Evolutionary conservation across 2,329 filamentous ascomycete species (phyloP), one percentile per base, ranked within the genome.

Genomic region (Ilyonectria robusta): DNA sequence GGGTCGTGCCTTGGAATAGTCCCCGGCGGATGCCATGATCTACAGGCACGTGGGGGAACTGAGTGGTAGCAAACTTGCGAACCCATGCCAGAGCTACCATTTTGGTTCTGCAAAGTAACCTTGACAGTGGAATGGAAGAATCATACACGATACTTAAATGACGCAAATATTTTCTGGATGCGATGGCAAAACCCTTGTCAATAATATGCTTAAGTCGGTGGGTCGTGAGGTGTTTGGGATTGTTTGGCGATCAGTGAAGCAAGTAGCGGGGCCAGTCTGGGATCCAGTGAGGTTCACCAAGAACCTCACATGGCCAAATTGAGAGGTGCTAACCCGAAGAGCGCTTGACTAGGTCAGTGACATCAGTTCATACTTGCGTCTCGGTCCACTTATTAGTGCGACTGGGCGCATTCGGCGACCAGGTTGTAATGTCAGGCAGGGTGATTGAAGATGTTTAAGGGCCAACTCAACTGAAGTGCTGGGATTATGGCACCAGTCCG

Each of bases 41-140:
- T 46, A 31, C 66, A 60, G 17, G 57, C 66, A 68, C 66, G 66
- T 68, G 66, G 62, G 51, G 21, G 50, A 48, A 57, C 31, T 31
- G 57, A 60, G 23, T 68, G 66, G 66, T 29, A 35, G 23, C 35
- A 37, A 65, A 29, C 48, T 17, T 54, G 42, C 23, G 10, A 47
- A 35, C 19, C 37, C 47, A 35, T 47, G 40, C 19, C 46, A 48
- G 10, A 33, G 21, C 29, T 19, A 19, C 48, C 40, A 33, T 35
- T 26, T 51, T 44, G 17, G 35, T 31, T 50, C 33, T 29, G n/a
- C 33, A 48, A 48, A 31, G 15, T 31, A 46, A 47, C 21, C 21
- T 21, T 33, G 35, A 26, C 31, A 15, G n/a, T 19, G 8, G n/a
- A 11, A 13, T 23, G 2, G 17, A 42, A 56, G 6, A 19, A 21